Percentiles rank a stretch among this genome's conserved stretches.
phyloP scores from a whole-genome alignment of 1,139 yeast species.

The Blastobotrys arbuscula region DNA sequence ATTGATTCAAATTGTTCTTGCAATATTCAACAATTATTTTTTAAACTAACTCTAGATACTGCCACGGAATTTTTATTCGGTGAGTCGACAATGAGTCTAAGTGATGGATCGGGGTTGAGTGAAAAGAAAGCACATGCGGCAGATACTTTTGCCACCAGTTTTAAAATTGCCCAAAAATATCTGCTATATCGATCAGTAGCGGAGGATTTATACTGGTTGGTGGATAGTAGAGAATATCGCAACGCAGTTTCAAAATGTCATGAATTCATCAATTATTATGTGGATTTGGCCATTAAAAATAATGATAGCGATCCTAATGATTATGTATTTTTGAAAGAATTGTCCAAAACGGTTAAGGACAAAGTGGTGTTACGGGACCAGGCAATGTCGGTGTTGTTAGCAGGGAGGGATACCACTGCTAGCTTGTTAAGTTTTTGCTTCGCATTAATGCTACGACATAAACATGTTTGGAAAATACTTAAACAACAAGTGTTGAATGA shows the following conservation, averaged over 20 bases:
- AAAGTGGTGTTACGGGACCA: conserved; percentile 48
- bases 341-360: conserved; percentile 47
- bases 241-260: conserved; percentile 25
- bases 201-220: conserved; percentile 35
- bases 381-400: conserved; percentile 46
- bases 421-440: conserved; percentile 46
- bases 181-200: conserved; percentile 39
- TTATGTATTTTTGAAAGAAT: conserved; percentile 47
- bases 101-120: conserved; percentile 14
- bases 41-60: conserved; percentile 49
- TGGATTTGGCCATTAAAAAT: conserved; percentile 27
- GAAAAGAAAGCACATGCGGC: conserved; percentile 7
- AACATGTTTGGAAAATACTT: conserved; percentile 38
- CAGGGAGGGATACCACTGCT: conserved; percentile 58
- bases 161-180: conserved; percentile 39
- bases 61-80: conserved; percentile 59
- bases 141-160: conserved; percentile 40
- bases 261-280: conserved; percentile 33
- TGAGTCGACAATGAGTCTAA: conserved; percentile 43
- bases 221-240: conserved; percentile 36
- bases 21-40: conserved; percentile 48
- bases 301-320: conserved; percentile 12
- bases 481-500: conserved; percentile 36
- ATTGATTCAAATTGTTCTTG: conserved; percentile 10
- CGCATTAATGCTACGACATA: conserved; percentile 44